Percentiles rank a stretch among this genome's conserved stretches.
phyloP scores from a whole-genome alignment of 371 early-diverging fungal genomes.

The Mortierella sp. region DNA sequence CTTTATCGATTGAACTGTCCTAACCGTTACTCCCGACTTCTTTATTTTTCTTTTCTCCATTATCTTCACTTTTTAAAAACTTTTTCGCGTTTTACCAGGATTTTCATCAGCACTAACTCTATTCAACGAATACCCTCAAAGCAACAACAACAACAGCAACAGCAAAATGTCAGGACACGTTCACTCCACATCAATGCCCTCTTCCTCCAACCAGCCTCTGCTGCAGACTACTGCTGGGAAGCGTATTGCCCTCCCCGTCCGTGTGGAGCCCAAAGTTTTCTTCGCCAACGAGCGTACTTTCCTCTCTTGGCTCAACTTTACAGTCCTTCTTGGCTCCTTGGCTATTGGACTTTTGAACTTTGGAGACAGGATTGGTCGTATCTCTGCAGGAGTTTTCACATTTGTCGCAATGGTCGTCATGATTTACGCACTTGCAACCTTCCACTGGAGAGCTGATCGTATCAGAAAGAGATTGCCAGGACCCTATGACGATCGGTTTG shows the following conservation, averaged over 20 bases:
- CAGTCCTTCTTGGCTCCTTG: constrained; percentile 77
- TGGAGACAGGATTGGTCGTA: constrained; percentile 77
- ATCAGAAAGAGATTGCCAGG: constrained; percentile 57
- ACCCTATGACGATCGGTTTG: constrained; percentile 70
- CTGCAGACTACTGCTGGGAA: constrained; percentile 58
- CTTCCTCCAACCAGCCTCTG: constrained; percentile 53
- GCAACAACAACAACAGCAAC: not conserved
- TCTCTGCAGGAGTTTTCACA: constrained; percentile 85
- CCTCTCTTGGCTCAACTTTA: constrained; percentile 84
- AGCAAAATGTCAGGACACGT: constrained; percentile 35
- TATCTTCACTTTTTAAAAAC: not conserved
- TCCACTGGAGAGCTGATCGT: constrained; percentile 88
- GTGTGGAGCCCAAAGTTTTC: too few relatives aligned
- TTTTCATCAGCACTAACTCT: not conserved
- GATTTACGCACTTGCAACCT: constrained; percentile 83
- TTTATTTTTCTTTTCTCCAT: not conserved
- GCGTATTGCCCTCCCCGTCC: constrained; percentile 83
- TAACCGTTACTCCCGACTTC: not conserved
- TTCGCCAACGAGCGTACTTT: constrained; percentile 99
- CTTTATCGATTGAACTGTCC: not conserved
- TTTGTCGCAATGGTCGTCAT: constrained; percentile 79
- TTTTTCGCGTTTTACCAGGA: not conserved
- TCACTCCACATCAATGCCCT: constrained; percentile 41
- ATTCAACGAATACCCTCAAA: not conserved
- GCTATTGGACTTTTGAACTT: constrained; percentile 84